Evolutionary conservation across 805 yeast genomes (phyloP), one percentile per base, ranked within the genome.

Genomic region (Maudiozyma serrabonitensis): DNA sequence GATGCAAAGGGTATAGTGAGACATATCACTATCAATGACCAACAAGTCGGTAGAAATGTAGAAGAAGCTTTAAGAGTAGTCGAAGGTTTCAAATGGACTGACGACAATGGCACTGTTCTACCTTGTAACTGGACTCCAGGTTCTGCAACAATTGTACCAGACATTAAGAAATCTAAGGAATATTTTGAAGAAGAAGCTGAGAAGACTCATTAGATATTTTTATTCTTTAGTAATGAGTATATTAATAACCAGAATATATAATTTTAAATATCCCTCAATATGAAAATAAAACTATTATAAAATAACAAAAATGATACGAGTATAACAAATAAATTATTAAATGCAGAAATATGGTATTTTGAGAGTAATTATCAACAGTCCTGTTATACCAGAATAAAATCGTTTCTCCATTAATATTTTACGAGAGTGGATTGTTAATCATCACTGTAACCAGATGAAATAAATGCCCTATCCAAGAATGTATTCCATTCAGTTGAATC

Each of bases 81-180:
- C 56, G 98, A 93, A 71, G 99, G 96, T 62, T 93, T 93, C 96
- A 96, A 91, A 79, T 93, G 95, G 90, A 87, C 96, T 64, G 98
- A 90, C 73, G 86, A 87, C 78, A 78, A 93, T 82, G 99, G 99
- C 76, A 96, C 95, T 78, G 99, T 93, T 60, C 90, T 97, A 79
- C 99, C 99, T 65, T 97, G 98, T 70, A 91, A 91, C 93, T 91
- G 99, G 99, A 80, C 83, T 50, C 83, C 86, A 72, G 99, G 98
- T 75, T 71, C 87, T 54, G 95, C 87, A 68, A 85, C 95, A 72
- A 87, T 89, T 75, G 83, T 82, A 71, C 88, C 90, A 68, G 84
- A 79, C 62, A 87, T 85, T 60, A 77, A 72, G 45, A 82, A 76
- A 61, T 83, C 93, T 64, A 83, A 83, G 80, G 83, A 80, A 68